These are phyloP conservation scores for Colletotrichum chrysophilum DNA, from an alignment of 2,329 filamentous ascomycete genomes.

Conservation along the genomic window DNA sequence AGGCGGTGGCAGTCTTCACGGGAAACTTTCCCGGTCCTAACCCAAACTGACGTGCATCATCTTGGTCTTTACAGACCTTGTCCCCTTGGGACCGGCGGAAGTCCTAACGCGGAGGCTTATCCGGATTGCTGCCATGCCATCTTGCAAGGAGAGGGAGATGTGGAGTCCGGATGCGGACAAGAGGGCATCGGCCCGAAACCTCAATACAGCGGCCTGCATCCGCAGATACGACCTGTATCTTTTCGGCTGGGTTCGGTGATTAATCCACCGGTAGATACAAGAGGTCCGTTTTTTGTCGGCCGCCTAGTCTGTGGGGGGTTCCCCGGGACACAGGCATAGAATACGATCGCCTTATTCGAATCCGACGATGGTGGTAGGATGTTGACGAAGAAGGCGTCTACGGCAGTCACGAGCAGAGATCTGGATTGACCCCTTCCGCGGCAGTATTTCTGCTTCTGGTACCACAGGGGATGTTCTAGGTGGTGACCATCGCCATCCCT, in stretches of 20 bases:
- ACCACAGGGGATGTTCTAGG: not conserved
- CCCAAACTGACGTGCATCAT: not conserved
- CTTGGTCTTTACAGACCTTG: not conserved
- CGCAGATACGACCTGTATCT: not conserved
- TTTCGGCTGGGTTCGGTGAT: not conserved
- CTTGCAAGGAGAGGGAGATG: not conserved
- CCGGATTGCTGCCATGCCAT: not conserved
- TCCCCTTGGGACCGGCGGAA: not conserved
- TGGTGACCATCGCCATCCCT: fast-evolving
- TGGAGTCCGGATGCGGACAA: not conserved
- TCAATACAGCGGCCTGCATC: not conserved
- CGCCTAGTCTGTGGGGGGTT: not conserved
- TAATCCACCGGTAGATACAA: not conserved
- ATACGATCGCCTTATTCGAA: not conserved
- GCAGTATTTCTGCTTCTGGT: not conserved
- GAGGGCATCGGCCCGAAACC: not conserved
- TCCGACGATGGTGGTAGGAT: not conserved
- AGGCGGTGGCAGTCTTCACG: not conserved
- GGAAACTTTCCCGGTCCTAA: fast-evolving
- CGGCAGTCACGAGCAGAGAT: not conserved
- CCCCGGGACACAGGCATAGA: not conserved
- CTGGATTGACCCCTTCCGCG: not conserved
- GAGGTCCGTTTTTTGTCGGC: not conserved
- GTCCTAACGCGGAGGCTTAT: not conserved
- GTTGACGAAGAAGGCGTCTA: not conserved